phyloP scores from a whole-genome alignment of 75 land plant genomes.

The Chamaecyparis obtusa region DNA sequence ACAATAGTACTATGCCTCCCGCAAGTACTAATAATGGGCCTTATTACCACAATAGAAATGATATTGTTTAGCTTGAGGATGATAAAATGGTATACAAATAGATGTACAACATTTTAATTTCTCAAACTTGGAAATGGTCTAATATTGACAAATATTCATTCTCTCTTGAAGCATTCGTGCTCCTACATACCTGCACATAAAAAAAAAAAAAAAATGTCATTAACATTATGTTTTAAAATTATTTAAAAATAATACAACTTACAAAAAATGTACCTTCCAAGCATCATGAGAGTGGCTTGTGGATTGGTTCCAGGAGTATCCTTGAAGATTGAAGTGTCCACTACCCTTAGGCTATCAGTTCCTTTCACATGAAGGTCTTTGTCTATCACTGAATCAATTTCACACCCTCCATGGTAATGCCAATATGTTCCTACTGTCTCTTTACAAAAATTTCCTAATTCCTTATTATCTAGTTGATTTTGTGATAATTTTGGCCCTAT shows the following conservation, averaged over 20 bases:
- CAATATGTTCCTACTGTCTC: conserved; percentile 54
- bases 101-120: no score
- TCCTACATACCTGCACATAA: neutral
- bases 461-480: conserved; percentile 18
- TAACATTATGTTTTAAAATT: neutral
- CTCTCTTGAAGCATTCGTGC: neutral
- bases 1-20: no score
- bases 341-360: conserved; percentile 44
- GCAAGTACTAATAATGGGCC: no score
- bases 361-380: conserved; percentile 39
- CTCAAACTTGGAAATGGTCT: no score
- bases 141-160: no score
- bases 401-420: conserved; percentile 74
- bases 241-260: no score
- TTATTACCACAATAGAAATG: no score
- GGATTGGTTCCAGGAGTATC: conserved; percentile 66
- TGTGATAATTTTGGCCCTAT: conserved; percentile 19
- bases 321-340: conserved; percentile 58
- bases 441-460: conserved; percentile 48
- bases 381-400: conserved; percentile 42
- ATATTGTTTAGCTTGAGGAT: no score
- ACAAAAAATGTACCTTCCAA: conserved; percentile 45
- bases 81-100: no score
- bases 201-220: no score
- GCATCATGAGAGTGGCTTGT: conserved; percentile 78